These are phyloP conservation scores for Fusarium burgessii DNA, from an alignment of 2,329 filamentous ascomycete species.

Conservation along the genomic window DNA sequence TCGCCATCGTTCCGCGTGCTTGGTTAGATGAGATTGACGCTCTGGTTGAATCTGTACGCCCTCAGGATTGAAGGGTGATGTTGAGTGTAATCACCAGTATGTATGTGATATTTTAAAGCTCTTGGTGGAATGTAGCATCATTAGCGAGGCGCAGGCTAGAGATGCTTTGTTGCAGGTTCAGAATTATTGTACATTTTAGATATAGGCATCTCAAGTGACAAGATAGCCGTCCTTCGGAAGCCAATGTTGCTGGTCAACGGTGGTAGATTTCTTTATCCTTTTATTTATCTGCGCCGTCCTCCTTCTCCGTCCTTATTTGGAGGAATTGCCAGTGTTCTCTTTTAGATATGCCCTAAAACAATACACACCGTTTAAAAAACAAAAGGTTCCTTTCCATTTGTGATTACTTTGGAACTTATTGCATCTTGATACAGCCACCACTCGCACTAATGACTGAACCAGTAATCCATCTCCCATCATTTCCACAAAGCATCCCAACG, in stretches of 20 bases:
- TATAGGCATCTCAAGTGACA: accelerated
- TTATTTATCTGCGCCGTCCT: no score
- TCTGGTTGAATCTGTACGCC: not conserved
- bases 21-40: not conserved
- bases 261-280: accelerated
- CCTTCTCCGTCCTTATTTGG: not conserved
- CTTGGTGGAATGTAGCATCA: not conserved
- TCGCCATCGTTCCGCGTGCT: not conserved
- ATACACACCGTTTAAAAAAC: not conserved
- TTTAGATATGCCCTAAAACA: not conserved
- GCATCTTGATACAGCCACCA: conserved; percentile 52
- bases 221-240: not conserved
- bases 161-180: not conserved
- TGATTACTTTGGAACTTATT: not conserved
- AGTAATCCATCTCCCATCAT: conserved; percentile 53
- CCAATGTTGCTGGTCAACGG: not conserved
- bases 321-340: not conserved
- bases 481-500: conserved; percentile 50
- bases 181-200: not conserved
- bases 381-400: accelerated
- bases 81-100: not conserved
- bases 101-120: not conserved
- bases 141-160: not conserved
- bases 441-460: conserved; percentile 52
- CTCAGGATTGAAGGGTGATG: accelerated